Evolutionary conservation across 106 monocot species (phyloP).

Genomic region (Alisma plantagoaquatica): DNA sequence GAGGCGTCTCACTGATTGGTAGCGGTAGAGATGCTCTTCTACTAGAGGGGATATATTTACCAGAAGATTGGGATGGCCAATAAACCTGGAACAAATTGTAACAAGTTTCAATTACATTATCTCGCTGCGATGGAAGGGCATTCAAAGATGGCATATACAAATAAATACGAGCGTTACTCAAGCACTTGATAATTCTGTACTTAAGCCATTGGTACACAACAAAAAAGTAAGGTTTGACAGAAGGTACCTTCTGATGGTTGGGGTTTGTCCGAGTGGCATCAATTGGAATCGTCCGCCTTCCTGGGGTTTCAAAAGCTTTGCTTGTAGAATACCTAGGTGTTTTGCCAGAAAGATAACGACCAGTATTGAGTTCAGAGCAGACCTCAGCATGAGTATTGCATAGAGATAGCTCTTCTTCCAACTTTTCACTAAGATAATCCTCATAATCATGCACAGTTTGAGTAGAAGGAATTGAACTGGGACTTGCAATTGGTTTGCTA

Average conservation of each 20-base stretch:
- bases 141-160: too few species aligned
- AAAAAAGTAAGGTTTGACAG: too few species aligned
- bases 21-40: constrained; percentile 52
- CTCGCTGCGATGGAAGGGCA: too few species aligned
- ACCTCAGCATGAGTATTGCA: too few species aligned
- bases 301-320: constrained; percentile 42
- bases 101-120: too few species aligned
- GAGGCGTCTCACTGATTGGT: constrained; percentile 20
- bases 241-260: constrained; percentile 25
- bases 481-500: constrained; percentile 18
- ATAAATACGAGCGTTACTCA: too few species aligned
- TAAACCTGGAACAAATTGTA: too few species aligned
- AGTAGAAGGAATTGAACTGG: constrained; percentile 34
- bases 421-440: constrained; percentile 20
- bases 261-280: constrained; percentile 29
- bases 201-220: too few species aligned
- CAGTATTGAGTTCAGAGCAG: too few species aligned
- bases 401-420: too few species aligned
- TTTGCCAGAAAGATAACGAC: too few species aligned
- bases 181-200: too few species aligned
- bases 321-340: constrained; percentile 33
- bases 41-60: constrained; percentile 6
- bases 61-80: constrained; percentile 21
- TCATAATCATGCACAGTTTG: constrained; percentile 45
- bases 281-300: constrained; percentile 31